Evolutionary conservation across 139 green algal species (phyloP), one percentile per base, ranked within the genome.

Genomic region (Bryopsis sp.): DNA sequence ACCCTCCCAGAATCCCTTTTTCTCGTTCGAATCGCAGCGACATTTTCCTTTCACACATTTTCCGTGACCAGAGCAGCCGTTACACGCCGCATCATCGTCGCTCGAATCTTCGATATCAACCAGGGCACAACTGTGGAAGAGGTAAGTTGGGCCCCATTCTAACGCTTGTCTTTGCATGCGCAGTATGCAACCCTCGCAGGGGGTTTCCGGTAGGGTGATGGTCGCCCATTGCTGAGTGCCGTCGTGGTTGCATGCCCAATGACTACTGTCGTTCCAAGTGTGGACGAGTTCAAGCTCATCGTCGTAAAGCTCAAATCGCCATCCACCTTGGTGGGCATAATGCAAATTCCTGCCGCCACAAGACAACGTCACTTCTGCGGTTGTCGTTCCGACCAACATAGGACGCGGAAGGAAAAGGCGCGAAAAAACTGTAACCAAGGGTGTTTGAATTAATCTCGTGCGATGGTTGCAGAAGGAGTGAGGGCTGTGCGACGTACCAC

Each of bases 331-430:
- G 58, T 75, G 69, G 4, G 69, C 28, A 50, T 75, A 75, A 58
- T 75, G 69, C 26, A 75, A 31, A 64, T 66, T 68, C 69, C 69
- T 72, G 60, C 57, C n/a, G n/a, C n/a, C n/a, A n/a, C n/a, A n/a
- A n/a, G n/a, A n/a, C n/a, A n/a, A n/a, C n/a, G n/a, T n/a, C n/a
- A n/a, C n/a, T n/a, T n/a, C n/a, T n/a, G n/a, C n/a, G n/a, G n/a
- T n/a, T n/a, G n/a, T n/a, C n/a, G n/a, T n/a, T n/a, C n/a, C n/a
- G n/a, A n/a, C n/a, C n/a, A n/a, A n/a, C n/a, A n/a, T n/a, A n/a
- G n/a, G n/a, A n/a, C n/a, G n/a, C n/a, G n/a, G n/a, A n/a, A n/a
- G n/a, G n/a, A n/a, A n/a, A n/a, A n/a, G n/a, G n/a, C n/a, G n/a
- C n/a, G n/a, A n/a, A n/a, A n/a, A n/a, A n/a, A n/a, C n/a, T n/a